Conservation (phyloP, 2,329 filamentous ascomycete genomes). For the Xylariaceae sp. region DNA sequence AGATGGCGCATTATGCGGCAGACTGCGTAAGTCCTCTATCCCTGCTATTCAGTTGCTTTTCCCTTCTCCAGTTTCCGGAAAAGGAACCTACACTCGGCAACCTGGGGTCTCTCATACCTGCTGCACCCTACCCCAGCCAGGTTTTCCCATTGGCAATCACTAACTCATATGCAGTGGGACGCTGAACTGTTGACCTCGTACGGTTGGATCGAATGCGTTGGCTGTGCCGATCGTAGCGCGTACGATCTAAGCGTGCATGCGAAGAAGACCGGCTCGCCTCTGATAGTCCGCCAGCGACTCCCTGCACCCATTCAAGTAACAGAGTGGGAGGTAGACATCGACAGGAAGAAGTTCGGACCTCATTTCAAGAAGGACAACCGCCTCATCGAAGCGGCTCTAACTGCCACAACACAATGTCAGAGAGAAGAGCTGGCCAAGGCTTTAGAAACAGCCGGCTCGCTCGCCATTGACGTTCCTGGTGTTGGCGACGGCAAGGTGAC, state of each 20-base stretch:
- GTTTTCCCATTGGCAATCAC: not conserved
- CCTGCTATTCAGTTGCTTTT: not conserved
- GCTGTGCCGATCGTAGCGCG: constrained; percentile 90
- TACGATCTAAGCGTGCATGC: constrained; percentile 91
- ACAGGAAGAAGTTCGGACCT: constrained; percentile 95
- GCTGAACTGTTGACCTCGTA: constrained; percentile 86
- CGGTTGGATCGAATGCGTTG: constrained; percentile 98
- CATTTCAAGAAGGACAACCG: constrained; percentile 93
- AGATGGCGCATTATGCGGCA: constrained; percentile 74
- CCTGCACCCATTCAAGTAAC: constrained; percentile 73
- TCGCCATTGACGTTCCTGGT: constrained; percentile 67
- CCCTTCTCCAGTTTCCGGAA: not conserved
- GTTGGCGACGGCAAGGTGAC: constrained; percentile 62
- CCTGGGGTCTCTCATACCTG: not conserved
- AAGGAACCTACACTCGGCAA: not conserved
- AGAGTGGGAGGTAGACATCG: constrained; percentile 80
- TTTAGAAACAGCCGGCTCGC: constrained; percentile 65
- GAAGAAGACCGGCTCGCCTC: constrained; percentile 82
- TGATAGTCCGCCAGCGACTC: constrained; percentile 78
- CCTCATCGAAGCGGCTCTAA: constrained; percentile 72
- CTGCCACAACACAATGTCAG: constrained; percentile 71
- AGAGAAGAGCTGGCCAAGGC: constrained; percentile 73
- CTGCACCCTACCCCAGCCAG: too few species aligned
- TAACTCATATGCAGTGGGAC: constrained; percentile 58
- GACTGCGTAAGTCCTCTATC: constrained; percentile 64